These are phyloP conservation scores for Phytophthora europaea DNA, from an alignment of 352 stramenopile species.

Conservation along the genomic window DNA sequence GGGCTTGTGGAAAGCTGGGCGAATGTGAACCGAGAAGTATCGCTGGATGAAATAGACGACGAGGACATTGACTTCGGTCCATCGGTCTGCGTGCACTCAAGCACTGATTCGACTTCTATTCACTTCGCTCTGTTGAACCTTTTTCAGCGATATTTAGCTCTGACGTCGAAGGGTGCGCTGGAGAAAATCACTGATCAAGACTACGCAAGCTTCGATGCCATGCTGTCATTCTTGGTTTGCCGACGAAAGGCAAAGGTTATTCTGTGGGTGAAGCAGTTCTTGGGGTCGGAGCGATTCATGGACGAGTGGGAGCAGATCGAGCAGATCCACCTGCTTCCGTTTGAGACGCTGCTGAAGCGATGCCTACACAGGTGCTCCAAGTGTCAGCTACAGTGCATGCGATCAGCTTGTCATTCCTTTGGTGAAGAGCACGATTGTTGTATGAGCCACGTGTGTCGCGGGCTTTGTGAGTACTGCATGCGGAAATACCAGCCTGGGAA, in stretches of 20 bases:
- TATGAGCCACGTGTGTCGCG: conserved; percentile 48
- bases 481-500: conserved; percentile 20
- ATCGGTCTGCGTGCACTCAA: conserved; percentile 5
- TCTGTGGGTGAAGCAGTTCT: conserved; percentile 42
- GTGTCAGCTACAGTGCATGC: conserved; percentile 54
- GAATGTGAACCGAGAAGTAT: conserved; percentile 21
- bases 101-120: not conserved
- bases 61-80: conserved; percentile 44
- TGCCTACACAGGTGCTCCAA: conserved; percentile 44
- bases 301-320: conserved; percentile 47
- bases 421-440: conserved; percentile 51
- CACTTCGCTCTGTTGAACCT: conserved; percentile 20
- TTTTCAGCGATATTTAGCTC: conserved; percentile 38
- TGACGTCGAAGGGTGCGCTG: conserved; percentile 27
- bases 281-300: conserved; percentile 43
- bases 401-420: conserved; percentile 40
- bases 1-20: conserved; percentile 30
- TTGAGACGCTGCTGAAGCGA: conserved; percentile 39
- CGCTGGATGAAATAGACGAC: conserved; percentile 31
- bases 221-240: conserved; percentile 49
- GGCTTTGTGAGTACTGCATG: conserved; percentile 49
- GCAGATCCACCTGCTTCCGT: conserved; percentile 29
- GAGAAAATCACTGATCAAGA: conserved; percentile 36
- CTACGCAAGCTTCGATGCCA: conserved; percentile 43
- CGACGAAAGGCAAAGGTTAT: conserved; percentile 46